Conservation (phyloP, 441 rosid species). For the Raphanus hybrid region DNA sequence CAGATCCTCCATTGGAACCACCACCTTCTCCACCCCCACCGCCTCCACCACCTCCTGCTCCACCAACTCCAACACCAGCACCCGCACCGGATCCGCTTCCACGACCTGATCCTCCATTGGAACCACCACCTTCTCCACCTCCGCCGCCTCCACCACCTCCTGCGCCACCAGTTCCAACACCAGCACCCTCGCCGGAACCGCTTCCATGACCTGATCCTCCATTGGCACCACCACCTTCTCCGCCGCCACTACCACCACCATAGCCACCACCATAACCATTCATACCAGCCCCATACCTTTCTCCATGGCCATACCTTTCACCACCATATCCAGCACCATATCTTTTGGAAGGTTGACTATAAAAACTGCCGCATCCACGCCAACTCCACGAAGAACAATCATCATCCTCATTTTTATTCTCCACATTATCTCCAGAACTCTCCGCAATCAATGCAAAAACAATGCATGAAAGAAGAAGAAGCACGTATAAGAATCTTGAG, state of each 20-base stretch:
- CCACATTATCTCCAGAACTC: conserved; percentile 27
- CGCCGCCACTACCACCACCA: conserved; percentile 46
- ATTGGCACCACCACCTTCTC: conserved; percentile 33
- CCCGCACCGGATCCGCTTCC: conserved; percentile 48
- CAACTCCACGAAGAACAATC: conserved; percentile 47
- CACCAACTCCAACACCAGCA: conserved; percentile 20
- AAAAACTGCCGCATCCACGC: conserved; percentile 63
- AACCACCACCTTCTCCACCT: conserved; percentile 34
- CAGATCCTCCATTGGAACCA: conserved; percentile 40
- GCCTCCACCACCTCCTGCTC: conserved; percentile 9
- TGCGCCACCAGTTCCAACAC: conserved; percentile 37
- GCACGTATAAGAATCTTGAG: conserved; percentile 4
- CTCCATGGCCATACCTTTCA: conserved; percentile 23
- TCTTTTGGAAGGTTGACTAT: conserved; percentile 27
- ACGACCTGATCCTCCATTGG: conserved; percentile 33
- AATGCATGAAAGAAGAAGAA: conserved; percentile 40
- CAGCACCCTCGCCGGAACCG: conserved; percentile 28
- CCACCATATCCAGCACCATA: conserved; percentile 27
- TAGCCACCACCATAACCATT: conserved; percentile 34
- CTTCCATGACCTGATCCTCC: conserved; percentile 48
- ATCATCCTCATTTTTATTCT: conserved; percentile 29
- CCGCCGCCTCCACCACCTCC: conserved; percentile 38
- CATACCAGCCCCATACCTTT: conserved; percentile 24
- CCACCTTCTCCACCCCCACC: conserved; percentile 35
- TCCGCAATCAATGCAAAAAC: conserved; percentile 25